Evolutionary conservation across 805 yeast genomes (phyloP).

Genomic region (Suhomyces pyralidae): DNA sequence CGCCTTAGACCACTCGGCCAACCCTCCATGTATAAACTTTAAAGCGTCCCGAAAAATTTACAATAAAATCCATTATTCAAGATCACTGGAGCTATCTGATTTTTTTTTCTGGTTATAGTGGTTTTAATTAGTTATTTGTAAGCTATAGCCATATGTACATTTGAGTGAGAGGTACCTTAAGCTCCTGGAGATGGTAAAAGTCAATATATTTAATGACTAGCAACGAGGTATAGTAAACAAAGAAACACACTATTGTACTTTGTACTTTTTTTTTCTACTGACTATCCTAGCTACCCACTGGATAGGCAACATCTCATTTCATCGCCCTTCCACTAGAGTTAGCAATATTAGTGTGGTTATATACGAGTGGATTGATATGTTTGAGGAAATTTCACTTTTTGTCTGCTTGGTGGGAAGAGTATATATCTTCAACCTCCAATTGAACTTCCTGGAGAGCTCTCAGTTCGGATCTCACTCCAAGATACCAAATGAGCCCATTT

Average conservation of each 20-base stretch:
- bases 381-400: not conserved
- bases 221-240: not conserved
- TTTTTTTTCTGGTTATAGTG: not conserved
- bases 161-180: not conserved
- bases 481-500: constrained; percentile 72
- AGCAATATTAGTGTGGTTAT: not conserved
- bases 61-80: constrained; percentile 1
- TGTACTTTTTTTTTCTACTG: not conserved
- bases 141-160: not conserved
- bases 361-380: too few species aligned
- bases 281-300: not conserved
- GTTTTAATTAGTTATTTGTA: constrained; percentile 6
- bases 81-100: not conserved
- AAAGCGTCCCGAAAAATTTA: not conserved
- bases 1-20: constrained; percentile 55
- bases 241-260: not conserved
- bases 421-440: constrained; percentile 52
- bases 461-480: constrained; percentile 78
- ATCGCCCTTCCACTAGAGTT: not conserved
- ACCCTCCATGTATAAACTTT: constrained; percentile 33
- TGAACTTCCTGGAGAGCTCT: constrained; percentile 76
- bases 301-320: not conserved
- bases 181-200: too few species aligned
- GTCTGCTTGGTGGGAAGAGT: not conserved
- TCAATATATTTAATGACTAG: too few species aligned